These are phyloP conservation scores for Citropsis articulata DNA, from an alignment of 345 rosid species.

Conservation along the genomic window DNA sequence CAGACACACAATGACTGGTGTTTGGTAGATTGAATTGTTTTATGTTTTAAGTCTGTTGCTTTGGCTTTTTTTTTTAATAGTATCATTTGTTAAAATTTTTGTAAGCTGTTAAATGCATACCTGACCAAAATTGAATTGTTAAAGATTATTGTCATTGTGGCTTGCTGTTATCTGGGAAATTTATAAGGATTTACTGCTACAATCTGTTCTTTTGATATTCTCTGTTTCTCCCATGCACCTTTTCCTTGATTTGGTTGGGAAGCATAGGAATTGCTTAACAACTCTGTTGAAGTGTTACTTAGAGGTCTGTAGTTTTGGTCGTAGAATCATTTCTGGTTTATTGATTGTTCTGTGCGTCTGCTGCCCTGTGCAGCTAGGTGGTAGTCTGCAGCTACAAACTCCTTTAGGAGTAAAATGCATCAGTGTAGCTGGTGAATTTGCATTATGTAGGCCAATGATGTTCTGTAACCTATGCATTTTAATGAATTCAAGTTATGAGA, in stretches of 20 bases:
- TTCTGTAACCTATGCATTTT: background rate
- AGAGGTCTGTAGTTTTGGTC: background rate
- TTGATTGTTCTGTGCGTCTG: background rate
- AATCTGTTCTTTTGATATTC: background rate
- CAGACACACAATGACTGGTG: background rate
- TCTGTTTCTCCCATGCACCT: background rate
- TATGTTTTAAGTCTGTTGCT: slow-evolving; percentile 1
- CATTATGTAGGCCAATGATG: background rate
- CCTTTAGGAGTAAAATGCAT: background rate
- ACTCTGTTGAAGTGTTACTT: background rate
- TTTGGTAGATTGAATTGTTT: background rate
- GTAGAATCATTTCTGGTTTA: background rate
- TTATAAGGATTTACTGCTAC: background rate
- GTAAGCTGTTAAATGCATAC: background rate
- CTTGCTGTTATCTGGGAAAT: background rate
- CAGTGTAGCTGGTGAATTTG: background rate
- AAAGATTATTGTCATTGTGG: background rate
- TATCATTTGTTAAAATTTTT: background rate
- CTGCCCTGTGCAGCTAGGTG: background rate
- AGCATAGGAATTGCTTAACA: background rate
- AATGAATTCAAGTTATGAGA: background rate
- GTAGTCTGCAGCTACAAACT: background rate
- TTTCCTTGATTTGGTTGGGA: background rate
- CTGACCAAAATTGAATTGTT: background rate
- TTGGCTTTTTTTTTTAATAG: background rate